A percentile compares a stretch with the other conserved stretches of the same genome.
Conservation (phyloP, 2,329 filamentous ascomycete species). For the Verticillium alfalfae region DNA sequence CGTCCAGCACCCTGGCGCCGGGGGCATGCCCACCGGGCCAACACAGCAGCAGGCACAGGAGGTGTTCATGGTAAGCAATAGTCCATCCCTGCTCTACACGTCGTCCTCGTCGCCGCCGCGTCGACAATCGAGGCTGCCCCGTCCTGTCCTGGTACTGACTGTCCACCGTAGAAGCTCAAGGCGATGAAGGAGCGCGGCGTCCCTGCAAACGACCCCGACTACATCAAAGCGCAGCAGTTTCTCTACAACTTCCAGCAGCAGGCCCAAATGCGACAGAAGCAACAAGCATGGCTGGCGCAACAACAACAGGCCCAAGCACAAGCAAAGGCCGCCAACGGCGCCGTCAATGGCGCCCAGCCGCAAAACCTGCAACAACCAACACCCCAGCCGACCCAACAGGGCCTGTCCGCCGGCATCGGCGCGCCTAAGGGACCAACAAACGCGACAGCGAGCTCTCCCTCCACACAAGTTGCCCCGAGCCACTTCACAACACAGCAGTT, state of each 20-base stretch:
- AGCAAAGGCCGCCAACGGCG: constrained; percentile 39
- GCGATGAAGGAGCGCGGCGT: constrained; percentile 85
- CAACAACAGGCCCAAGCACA: constrained; percentile 46
- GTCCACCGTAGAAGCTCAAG: constrained; percentile 66
- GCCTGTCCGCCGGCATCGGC: constrained; percentile 26
- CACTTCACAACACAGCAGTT: constrained; percentile 78
- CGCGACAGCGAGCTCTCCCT: constrained; percentile 15
- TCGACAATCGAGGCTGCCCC: background rate
- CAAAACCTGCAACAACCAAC: constrained; percentile 3
- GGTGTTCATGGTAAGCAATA: constrained; percentile 53
- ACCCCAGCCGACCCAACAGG: constrained; percentile 25
- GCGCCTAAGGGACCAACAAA: constrained; percentile 29
- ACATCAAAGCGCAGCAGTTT: constrained; percentile 73
- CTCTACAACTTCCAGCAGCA: constrained; percentile 67
- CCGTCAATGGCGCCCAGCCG: constrained; percentile 38
- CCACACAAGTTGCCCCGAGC: constrained; percentile 18
- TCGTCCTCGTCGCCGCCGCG: background rate
- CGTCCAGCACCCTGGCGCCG: constrained; percentile 58
- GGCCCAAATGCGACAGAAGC: constrained; percentile 43
- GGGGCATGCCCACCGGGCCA: constrained; percentile 57
- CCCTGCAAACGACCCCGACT: constrained; percentile 78
- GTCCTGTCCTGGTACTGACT: constrained; percentile 2
- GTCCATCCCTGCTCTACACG: too few species aligned
- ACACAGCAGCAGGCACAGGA: constrained; percentile 76
- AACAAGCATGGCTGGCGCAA: constrained; percentile 38